Evolutionary conservation across 495 filamentous ascomycete species (phyloP), one percentile per base, ranked within the genome.

Genomic region (Filosporella fistucella): DNA sequence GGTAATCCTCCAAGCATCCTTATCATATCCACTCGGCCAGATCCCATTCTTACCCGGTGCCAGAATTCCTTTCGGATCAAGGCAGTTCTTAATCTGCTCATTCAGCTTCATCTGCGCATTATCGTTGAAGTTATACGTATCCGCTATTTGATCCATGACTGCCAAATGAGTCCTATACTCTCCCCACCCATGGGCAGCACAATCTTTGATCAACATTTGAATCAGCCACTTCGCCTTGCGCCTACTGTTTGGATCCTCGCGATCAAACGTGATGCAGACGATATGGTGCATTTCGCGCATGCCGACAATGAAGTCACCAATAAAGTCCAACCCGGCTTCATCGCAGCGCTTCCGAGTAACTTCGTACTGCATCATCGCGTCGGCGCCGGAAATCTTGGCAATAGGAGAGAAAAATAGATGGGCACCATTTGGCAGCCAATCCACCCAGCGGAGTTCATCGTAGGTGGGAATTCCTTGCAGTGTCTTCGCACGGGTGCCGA

Each of bases 361-460:
- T 14, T 64, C 58, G 49, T 75, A 71, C 14, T 74, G 64, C 6
- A 58, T 54, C 9, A 61, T 63, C 4, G 74, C 78, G 43, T 78
- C 76, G 1, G 61, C 59, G 8, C 70, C 75, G n/a, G 67, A 55
- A 24, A 74, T 71, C n/a, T 69, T 68, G 8, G 66, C 60, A 40
- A 82, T 76, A 16, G 78, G 78, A n/a, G 65, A 68, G 60, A 80
- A 82, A 56, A 71, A 74, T 1, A 80, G 49, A 55, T 80, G 76
- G 1, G 64, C 67, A 11, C 74, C 76, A 52, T 79, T 80, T n/a
- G 74, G 74, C 3, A 68, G 49, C 74, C 74, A 78, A 52, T 77
- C 73, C 1, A 78, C 60, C 78, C 78, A 79, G 16, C 67, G 55
- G 7, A 80, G 60, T 49, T 80, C 77, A 13, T 67, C 63, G 40